A percentile compares a stretch with the other conserved stretches of the same genome.
Conservation (phyloP, 139 green algal species). For the Coccomyxa sp. region DNA sequence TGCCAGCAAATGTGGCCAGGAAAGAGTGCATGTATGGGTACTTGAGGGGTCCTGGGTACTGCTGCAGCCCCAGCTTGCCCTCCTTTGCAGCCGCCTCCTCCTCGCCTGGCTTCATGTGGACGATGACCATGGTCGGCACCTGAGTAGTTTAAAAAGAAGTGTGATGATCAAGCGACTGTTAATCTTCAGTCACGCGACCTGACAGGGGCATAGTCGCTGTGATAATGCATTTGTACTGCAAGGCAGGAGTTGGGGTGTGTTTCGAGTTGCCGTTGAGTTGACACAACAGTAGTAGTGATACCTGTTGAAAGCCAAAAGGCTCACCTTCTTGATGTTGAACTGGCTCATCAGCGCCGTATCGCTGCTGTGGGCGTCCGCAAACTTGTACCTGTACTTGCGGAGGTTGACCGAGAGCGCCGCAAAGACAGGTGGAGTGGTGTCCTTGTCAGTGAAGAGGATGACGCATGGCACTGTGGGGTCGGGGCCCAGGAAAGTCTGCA, state of each 20-base stretch:
- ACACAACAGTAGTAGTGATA: not conserved
- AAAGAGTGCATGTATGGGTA: constrained; percentile 10
- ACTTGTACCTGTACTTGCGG: not conserved
- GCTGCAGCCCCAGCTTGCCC: constrained; percentile 1
- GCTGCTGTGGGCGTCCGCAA: constrained; percentile 12
- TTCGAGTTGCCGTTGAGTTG: too few species aligned
- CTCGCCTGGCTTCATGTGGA: not conserved
- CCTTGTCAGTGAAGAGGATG: constrained; percentile 14
- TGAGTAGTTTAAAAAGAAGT: not conserved
- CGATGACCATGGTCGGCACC: constrained; percentile 4
- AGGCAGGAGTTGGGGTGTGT: too few species aligned
- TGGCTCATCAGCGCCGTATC: not conserved
- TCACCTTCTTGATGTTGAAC: constrained; percentile 13
- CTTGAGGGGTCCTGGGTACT: not conserved
- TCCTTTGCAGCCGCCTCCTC: not conserved
- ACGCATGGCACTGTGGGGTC: not conserved
- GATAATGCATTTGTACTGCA: too few species aligned
- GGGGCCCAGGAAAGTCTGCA: constrained; percentile 6
- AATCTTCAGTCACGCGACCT: not conserved
- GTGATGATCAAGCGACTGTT: not conserved
- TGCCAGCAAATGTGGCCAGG: not conserved
- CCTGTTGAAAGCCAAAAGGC: too few species aligned
- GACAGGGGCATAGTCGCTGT: too few species aligned
- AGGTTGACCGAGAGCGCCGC: constrained; percentile 11
- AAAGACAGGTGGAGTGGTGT: constrained; percentile 1